A percentile compares a stretch with the other conserved stretches of the same genome.
Evolutionary conservation across 2,329 filamentous ascomycete species (phyloP).

Genomic region (Emergomyces orientalis): DNA sequence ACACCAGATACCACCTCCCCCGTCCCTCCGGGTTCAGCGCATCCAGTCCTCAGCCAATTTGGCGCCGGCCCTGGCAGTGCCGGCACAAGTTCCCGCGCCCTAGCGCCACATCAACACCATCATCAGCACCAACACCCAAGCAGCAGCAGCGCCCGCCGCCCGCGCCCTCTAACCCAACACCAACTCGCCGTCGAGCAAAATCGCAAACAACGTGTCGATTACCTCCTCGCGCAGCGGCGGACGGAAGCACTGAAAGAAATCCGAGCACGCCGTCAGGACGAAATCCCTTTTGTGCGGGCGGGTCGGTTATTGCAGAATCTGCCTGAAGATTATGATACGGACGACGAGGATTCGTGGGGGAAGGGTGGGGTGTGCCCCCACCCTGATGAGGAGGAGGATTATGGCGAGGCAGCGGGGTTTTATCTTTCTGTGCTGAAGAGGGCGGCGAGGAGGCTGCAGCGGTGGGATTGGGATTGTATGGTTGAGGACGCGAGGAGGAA

Average conservation of each 20-base stretch:
- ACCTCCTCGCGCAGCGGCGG: slow-evolving; percentile 37
- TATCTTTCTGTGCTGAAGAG: slow-evolving; percentile 37
- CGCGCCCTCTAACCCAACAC: slow-evolving; percentile 42
- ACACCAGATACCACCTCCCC: slow-evolving; percentile 35
- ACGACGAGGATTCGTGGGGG: slow-evolving; percentile 38
- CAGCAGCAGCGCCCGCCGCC: slow-evolving; percentile 27
- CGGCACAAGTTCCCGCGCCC: neutral
- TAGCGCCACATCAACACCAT: slow-evolving; percentile 5
- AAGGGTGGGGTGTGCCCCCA: slow-evolving; percentile 36
- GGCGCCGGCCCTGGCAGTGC: slow-evolving; percentile 19
- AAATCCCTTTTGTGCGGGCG: slow-evolving; percentile 34
- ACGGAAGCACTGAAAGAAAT: slow-evolving; percentile 31
- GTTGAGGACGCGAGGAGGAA: slow-evolving; percentile 5
- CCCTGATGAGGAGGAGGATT: slow-evolving; percentile 38
- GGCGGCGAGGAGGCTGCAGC: slow-evolving; percentile 34
- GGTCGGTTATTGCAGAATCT: slow-evolving; percentile 35
- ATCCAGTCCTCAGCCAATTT: slow-evolving; percentile 37
- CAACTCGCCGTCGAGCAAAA: slow-evolving; percentile 43
- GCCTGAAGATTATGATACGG: slow-evolving; percentile 39
- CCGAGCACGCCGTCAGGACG: slow-evolving; percentile 30
- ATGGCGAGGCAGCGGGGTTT: slow-evolving; percentile 39
- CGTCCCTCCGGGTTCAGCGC: slow-evolving; percentile 35
- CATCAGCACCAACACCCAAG: slow-evolving; percentile 16
- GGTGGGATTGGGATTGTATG: slow-evolving; percentile 36
- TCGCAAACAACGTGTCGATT: slow-evolving; percentile 40